Percentiles rank a stretch among this genome's conserved stretches.
phyloP scores from a whole-genome alignment of 176 grass and related monocot species.

The Carex kokanica region DNA sequence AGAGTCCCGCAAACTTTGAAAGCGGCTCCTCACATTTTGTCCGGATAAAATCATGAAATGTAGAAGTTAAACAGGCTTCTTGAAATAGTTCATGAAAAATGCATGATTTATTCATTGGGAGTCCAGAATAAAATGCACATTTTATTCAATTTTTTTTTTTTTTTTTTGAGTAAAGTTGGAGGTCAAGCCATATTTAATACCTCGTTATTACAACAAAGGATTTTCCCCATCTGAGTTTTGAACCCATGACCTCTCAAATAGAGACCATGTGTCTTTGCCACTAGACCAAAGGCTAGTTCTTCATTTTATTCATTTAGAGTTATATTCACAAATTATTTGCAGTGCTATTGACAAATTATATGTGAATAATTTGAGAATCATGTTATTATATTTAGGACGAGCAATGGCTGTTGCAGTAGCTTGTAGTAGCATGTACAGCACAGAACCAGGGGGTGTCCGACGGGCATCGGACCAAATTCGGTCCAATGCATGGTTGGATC shows the following conservation, averaged over 20 bases:
- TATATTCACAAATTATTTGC: background rate
- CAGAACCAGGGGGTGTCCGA: no score
- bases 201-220: no score
- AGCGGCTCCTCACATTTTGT: background rate
- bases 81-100: background rate
- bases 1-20: constrained; percentile 4
- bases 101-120: background rate
- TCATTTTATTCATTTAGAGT: background rate
- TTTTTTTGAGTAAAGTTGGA: no score
- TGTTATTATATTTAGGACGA: background rate
- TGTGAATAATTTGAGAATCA: background rate
- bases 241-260: no score
- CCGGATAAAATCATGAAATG: background rate
- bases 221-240: no score
- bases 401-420: background rate
- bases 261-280: no score
- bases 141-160: background rate
- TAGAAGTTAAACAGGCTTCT: background rate
- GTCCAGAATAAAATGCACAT: background rate
- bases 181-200: no score
- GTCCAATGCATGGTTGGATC: no score
- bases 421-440: background rate
- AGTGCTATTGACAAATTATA: background rate
- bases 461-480: no score
- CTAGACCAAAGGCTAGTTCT: no score